A percentile compares a stretch with the other conserved stretches of the same genome.
Evolutionary conservation across 2,329 filamentous ascomycete species (phyloP).

Genomic region (Leptographium galeiforme): DNA sequence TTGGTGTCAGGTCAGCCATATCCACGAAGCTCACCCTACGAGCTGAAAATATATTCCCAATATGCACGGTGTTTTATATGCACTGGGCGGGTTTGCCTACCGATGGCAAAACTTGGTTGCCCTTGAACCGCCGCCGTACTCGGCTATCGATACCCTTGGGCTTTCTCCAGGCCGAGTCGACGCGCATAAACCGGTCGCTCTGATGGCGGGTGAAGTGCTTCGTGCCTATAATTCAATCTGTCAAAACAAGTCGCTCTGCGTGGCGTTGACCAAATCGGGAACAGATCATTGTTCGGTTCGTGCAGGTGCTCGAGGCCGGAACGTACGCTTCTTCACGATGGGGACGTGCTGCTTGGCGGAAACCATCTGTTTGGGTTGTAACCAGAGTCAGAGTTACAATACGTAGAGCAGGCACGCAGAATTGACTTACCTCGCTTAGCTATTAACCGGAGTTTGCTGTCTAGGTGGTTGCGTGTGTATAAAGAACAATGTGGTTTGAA

Average conservation of each 20-base stretch:
- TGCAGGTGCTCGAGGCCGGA: neutral
- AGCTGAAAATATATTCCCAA: too few species aligned
- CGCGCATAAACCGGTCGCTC: conserved; percentile 90
- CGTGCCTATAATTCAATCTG: conserved; percentile 48
- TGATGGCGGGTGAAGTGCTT: conserved; percentile 96
- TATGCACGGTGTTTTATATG: too few species aligned
- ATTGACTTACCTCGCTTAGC: neutral
- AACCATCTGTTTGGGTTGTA: conserved; percentile 58
- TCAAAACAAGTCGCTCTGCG: neutral
- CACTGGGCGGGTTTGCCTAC: conserved; percentile 43
- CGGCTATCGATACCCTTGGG: conserved; percentile 99
- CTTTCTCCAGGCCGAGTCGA: conserved; percentile 86
- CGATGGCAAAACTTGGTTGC: conserved; percentile 93
- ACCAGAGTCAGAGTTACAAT: neutral
- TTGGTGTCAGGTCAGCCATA: neutral
- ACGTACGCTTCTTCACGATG: conserved; percentile 99
- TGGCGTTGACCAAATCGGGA: neutral
- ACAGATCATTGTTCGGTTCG: neutral
- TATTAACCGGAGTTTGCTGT: neutral
- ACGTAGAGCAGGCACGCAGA: neutral
- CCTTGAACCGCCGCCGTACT: conserved; percentile 94
- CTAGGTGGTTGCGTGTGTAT: neutral
- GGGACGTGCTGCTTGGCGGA: conserved; percentile 98
- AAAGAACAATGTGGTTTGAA: neutral
- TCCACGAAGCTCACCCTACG: too few species aligned